Percentiles rank a stretch among this genome's conserved stretches.
These are phyloP conservation scores for Danielia oregonensis DNA, from an alignment of 805 yeast genomes.

Conservation along the genomic window DNA sequence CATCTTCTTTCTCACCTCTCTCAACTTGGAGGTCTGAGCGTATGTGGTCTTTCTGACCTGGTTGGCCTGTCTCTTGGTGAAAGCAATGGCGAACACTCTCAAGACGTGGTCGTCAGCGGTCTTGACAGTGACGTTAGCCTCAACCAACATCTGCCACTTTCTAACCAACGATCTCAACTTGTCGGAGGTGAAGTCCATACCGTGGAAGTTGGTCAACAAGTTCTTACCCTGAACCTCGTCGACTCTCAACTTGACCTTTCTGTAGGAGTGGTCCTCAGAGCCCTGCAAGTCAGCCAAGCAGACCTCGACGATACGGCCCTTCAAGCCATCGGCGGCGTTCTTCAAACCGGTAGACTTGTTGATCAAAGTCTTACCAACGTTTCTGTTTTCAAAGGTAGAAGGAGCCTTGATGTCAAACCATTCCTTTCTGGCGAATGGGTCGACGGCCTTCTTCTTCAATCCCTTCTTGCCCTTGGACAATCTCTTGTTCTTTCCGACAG, in stretches of 20 bases:
- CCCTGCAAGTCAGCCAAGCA: constrained; percentile 9
- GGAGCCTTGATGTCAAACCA: constrained; percentile 11
- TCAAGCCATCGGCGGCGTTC: constrained; percentile 9
- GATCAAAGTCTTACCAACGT: constrained; percentile 8
- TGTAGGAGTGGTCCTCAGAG: constrained; percentile 7
- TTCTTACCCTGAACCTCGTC: constrained; percentile 8
- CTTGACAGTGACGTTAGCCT: constrained; percentile 7
- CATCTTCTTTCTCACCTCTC: constrained; percentile 6
- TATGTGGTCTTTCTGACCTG: constrained; percentile 6
- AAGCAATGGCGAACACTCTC: constrained; percentile 6
- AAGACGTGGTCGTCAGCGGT: constrained; percentile 6
- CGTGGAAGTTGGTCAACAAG: constrained; percentile 9
- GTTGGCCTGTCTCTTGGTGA: constrained; percentile 7
- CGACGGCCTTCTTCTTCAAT: constrained; percentile 9
- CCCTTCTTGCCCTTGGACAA: constrained; percentile 10
- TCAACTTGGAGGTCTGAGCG: constrained; percentile 6
- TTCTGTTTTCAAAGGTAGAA: constrained; percentile 6
- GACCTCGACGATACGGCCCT: constrained; percentile 7
- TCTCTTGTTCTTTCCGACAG: constrained; percentile 12
- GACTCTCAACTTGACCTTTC: constrained; percentile 6
- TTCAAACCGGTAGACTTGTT: constrained; percentile 9
- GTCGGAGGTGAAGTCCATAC: constrained; percentile 7
- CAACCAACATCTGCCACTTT: constrained; percentile 7
- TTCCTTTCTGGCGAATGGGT: constrained; percentile 9
- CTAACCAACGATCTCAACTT: constrained; percentile 5